These are phyloP conservation scores for Musa schizocarpa DNA, from an alignment of 176 grass and related monocot genomes.

Conservation along the genomic window DNA sequence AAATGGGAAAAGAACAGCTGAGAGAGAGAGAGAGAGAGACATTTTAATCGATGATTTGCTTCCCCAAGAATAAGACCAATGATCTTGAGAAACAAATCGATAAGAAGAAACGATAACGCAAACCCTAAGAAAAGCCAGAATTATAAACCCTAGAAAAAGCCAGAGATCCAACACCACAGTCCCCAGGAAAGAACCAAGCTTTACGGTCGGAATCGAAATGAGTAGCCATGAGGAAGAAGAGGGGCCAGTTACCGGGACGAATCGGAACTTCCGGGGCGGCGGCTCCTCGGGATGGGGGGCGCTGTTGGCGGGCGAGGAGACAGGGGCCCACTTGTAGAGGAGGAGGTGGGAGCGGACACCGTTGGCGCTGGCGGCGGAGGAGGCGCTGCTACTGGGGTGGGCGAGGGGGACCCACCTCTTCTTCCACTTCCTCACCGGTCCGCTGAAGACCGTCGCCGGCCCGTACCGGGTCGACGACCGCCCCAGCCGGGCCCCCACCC, in stretches of 20 bases:
- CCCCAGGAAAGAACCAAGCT: no score
- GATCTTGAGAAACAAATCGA: neutral
- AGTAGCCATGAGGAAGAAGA: no score
- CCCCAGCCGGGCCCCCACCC: neutral
- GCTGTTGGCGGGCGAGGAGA: neutral
- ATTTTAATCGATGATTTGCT: neutral
- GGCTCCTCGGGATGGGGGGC: conserved; percentile 12
- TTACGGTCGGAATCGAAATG: no score
- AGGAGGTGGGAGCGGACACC: conserved; percentile 17
- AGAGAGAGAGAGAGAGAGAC: no score
- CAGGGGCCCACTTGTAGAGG: conserved; percentile 55
- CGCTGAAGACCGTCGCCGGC: conserved; percentile 17
- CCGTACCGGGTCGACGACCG: conserved; percentile 22
- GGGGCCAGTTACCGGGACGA: conserved; percentile 38
- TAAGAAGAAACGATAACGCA: neutral
- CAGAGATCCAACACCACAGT: no score
- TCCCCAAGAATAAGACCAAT: neutral
- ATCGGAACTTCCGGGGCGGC: conserved; percentile 39
- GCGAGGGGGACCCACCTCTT: conserved; percentile 26
- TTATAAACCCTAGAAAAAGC: neutral
- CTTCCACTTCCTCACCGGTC: conserved; percentile 31
- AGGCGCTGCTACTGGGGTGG: conserved; percentile 22
- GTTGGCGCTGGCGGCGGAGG: conserved; percentile 24
- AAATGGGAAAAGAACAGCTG: neutral
- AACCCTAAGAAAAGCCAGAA: neutral